Evolutionary conservation across 225 moss, liverwort and hornwort species (phyloP), one percentile per base, ranked within the genome.

Genomic region (Physcomitrium patens): DNA sequence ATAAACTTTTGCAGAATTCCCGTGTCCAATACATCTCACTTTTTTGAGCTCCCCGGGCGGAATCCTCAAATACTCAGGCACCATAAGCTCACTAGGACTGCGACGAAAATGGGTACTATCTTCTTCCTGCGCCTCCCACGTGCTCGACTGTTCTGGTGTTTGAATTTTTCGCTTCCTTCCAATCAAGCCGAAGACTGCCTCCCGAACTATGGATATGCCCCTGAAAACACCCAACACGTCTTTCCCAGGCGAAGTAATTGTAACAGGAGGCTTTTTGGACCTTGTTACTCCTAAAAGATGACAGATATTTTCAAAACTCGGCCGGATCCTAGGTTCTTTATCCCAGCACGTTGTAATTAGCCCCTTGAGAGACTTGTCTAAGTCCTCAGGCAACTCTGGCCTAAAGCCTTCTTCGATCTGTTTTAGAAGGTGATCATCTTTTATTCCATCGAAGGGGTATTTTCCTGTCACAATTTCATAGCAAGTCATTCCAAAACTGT

Each of bases 401-500:
- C 65, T 79, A 37, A 7, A 9, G 14, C 77, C 67, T 55, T 50
- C 69, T 66, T 61, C 49, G 1, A 86, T 79, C 28, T 53, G n/a
- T n/a, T 62, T 1, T 0, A 67, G 12, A 3, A 84, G 42, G 13
- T 12, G 10, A n/a, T 11, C 49, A 0, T 22, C 64, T n/a, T 0
- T 22, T n/a, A 85, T 64, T 12, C 76, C 81, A 53, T 78, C 76
- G 3, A 82, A 82, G 31, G 79, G 85, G 0, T 60, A 73, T 3
- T 26, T 54, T 19, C 82, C 82, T 59, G 82, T 77, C 46, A 86
- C 59, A 70, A 79, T 76, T 50, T 79, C 79, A 23, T 60, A 86
- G 65, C 82, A 82, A 7, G 78, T 79, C 82, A 79, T 82, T 12
- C 57, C 82, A 41, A 86, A 86, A 77, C 82, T 82, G 1, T 82